Conservation (phyloP, 2,329 filamentous ascomycete genomes). For the Xylariaceae sp. region DNA sequence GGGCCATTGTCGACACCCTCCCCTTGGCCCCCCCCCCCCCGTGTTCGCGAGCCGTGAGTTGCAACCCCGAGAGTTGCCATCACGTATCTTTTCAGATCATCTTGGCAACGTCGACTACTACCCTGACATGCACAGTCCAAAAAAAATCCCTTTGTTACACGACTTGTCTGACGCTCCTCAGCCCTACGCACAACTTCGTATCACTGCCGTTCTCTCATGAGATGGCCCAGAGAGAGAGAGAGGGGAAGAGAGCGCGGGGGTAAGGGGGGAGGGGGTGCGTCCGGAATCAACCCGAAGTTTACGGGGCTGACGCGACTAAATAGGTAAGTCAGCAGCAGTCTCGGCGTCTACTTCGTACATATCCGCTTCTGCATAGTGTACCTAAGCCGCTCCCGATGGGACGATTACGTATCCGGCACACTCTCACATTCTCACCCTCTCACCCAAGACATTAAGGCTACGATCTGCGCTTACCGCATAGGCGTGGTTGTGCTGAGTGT, state of each 20-base stretch:
- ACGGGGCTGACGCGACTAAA: constrained; percentile 9
- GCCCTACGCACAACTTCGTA: constrained; percentile 21
- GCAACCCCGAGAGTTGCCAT: not conserved
- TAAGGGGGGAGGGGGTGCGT: not conserved
- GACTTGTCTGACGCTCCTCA: constrained; percentile 17
- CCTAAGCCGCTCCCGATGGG: too few species aligned
- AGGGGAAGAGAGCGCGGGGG: too few species aligned
- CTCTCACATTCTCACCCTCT: too few species aligned
- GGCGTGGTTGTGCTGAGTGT: too few species aligned
- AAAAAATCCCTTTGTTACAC: constrained; percentile 17
- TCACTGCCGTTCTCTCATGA: constrained; percentile 8
- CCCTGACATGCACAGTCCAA: constrained; percentile 17
- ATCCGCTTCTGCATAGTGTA: not conserved
- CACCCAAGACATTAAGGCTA: too few species aligned
- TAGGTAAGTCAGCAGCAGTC: not conserved
- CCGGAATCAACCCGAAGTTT: constrained; percentile 11
- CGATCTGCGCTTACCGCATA: too few species aligned
- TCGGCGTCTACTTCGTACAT: constrained; percentile 4
- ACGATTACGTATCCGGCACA: too few species aligned
- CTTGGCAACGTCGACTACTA: constrained; percentile 17
- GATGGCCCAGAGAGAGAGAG: not conserved
- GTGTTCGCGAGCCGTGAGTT: not conserved
- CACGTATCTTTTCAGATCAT: constrained; percentile 2
- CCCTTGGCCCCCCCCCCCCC: not conserved
- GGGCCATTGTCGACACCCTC: constrained; percentile 3